A percentile compares a stretch with the other conserved stretches of the same genome.
phyloP scores from a whole-genome alignment of 345 rosid genomes.

The Corchorus capsularis region DNA sequence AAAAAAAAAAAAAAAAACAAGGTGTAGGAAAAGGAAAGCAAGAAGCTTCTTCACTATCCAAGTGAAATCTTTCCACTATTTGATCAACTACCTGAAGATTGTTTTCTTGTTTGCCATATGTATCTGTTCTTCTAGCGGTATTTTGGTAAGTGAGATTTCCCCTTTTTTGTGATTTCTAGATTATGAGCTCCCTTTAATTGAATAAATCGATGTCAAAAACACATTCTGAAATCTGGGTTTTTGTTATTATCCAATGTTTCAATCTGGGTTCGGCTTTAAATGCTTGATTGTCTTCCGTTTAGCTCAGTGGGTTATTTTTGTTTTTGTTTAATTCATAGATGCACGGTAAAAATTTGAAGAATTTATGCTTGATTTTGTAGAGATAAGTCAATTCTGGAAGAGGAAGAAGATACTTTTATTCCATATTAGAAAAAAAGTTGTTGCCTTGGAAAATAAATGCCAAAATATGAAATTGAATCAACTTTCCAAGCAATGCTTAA shows the following conservation, averaged over 20 bases:
- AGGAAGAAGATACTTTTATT: neutral
- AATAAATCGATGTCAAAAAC: neutral
- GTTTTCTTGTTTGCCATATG: neutral
- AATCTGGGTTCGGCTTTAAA: neutral
- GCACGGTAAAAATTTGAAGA: neutral
- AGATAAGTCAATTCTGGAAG: too few relatives aligned
- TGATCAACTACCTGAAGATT: constrained; percentile 2
- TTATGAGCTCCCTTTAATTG: constrained; percentile 1
- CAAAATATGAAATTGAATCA: neutral
- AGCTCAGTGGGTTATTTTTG: neutral
- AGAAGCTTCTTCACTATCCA: neutral
- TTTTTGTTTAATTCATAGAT: neutral
- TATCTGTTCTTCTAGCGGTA: neutral
- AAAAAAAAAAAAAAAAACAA: neutral
- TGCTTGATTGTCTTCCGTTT: neutral
- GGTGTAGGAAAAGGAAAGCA: neutral
- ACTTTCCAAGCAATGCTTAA: neutral
- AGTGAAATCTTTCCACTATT: constrained; percentile 5
- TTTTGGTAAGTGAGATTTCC: neutral
- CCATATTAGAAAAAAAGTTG: neutral
- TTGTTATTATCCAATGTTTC: neutral
- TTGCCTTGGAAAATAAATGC: neutral
- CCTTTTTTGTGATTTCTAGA: neutral
- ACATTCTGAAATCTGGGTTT: constrained; percentile 9
- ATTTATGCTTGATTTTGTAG: neutral